A percentile compares a stretch with the other conserved stretches of the same genome.
phyloP scores from a whole-genome alignment of 768 basidiomycete species.

The Lenzites betulinus region DNA sequence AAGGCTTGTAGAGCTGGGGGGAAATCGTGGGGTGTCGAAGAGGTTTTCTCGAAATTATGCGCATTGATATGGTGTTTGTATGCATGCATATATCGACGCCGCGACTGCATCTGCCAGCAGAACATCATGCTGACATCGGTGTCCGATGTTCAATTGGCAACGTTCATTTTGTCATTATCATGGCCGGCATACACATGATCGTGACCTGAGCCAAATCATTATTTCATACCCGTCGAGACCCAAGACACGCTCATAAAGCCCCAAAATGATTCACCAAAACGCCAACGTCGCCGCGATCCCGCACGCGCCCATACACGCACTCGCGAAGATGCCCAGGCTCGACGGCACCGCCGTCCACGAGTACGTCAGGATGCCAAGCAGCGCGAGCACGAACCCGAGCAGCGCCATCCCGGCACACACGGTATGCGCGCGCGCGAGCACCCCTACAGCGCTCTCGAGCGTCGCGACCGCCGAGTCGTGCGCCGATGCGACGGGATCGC shows the following conservation, averaged over 20 bases:
- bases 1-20: too few relatives aligned
- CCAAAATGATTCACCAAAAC: background rate
- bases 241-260: background rate
- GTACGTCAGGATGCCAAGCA: constrained; percentile 23
- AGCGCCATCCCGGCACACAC: constrained; percentile 23
- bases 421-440: constrained; percentile 26
- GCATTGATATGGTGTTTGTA: too few relatives aligned
- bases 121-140: too few relatives aligned
- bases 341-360: constrained; percentile 27
- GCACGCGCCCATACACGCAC: constrained; percentile 27
- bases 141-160: too few relatives aligned
- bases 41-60: too few relatives aligned
- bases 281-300: constrained; percentile 10
- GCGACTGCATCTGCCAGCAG: too few relatives aligned
- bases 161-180: too few relatives aligned
- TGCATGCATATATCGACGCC: too few relatives aligned
- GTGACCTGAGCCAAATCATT: too few relatives aligned
- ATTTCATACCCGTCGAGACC: background rate
- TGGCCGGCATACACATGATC: too few relatives aligned
- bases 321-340: constrained; percentile 25
- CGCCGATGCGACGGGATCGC: constrained; percentile 6
- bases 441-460: constrained; percentile 22
- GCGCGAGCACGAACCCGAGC: constrained; percentile 21
- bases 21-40: too few relatives aligned
- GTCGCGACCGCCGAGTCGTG: constrained; percentile 2